Percentiles rank a stretch among this genome's conserved stretches.
Conservation (phyloP, 495 filamentous ascomycete species). For the Lepidopterella palustris region DNA sequence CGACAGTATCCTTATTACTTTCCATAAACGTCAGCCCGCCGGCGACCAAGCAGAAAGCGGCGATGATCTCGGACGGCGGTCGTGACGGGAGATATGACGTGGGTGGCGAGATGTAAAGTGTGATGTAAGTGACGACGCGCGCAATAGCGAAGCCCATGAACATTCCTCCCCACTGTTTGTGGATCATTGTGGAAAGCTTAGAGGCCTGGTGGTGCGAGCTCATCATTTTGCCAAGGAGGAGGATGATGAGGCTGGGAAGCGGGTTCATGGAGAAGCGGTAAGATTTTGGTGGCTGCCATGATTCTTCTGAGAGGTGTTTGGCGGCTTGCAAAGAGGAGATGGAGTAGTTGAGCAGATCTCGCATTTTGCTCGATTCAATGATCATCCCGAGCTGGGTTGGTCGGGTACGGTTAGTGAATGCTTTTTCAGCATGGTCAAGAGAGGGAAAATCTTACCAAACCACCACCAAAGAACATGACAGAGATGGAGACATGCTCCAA, state of each 20-base stretch:
- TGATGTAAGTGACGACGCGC: constrained; percentile 70
- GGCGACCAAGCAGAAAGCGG: constrained; percentile 77
- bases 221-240: constrained; percentile 91
- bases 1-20: constrained; percentile 68
- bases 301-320: constrained; percentile 42
- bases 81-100: constrained; percentile 75
- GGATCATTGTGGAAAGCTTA: constrained; percentile 84
- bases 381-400: constrained; percentile 76
- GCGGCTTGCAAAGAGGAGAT: constrained; percentile 38
- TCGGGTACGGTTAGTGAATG: constrained; percentile 37
- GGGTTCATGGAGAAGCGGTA: constrained; percentile 82
- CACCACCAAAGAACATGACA: constrained; percentile 89
- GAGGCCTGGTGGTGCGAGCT: constrained; percentile 79
- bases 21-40: constrained; percentile 92
- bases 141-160: constrained; percentile 75
- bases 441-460: constrained; percentile 55
- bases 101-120: constrained; percentile 76
- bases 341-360: constrained; percentile 63
- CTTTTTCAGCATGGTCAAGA: constrained; percentile 2
- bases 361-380: constrained; percentile 69
- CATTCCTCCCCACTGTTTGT: constrained; percentile 89
- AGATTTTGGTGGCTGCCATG: constrained; percentile 53
- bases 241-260: constrained; percentile 76
- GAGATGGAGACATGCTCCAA: constrained; percentile 92
- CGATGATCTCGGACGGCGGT: constrained; percentile 83